phyloP scores from a whole-genome alignment of 2,329 filamentous ascomycete species.

The Neofusicoccum laricinum region DNA sequence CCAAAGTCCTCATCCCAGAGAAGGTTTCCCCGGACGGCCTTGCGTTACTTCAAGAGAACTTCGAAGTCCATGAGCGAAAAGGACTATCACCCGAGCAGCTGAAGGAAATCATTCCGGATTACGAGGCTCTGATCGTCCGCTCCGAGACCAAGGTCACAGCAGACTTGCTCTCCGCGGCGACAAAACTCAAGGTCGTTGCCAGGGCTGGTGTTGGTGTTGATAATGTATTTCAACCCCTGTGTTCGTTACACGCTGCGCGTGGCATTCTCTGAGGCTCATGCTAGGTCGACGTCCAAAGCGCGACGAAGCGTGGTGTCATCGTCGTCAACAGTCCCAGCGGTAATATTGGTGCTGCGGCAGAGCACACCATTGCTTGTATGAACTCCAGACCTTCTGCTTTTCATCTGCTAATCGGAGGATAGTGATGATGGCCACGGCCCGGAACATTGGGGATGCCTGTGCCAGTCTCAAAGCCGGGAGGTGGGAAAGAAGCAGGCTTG shows the following conservation, averaged over 20 bases:
- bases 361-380: conserved; percentile 65
- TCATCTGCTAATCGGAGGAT: conserved; percentile 25
- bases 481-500: conserved; percentile 72
- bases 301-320: conserved; percentile 70
- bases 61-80: conserved; percentile 67
- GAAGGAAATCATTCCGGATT: conserved; percentile 63
- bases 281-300: conserved; percentile 73
- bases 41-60: conserved; percentile 61
- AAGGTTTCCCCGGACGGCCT: conserved; percentile 79
- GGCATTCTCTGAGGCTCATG: conserved; percentile 51
- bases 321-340: conserved; percentile 78
- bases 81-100: conserved; percentile 63
- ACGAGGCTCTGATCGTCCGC: conserved; percentile 74
- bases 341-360: conserved; percentile 77
- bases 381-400: neutral
- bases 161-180: conserved; percentile 62
- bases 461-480: conserved; percentile 66
- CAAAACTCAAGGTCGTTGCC: conserved; percentile 72
- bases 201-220: conserved; percentile 67
- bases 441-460: conserved; percentile 70
- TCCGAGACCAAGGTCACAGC: conserved; percentile 80
- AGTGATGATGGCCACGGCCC: conserved; percentile 69
- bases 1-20: conserved; percentile 70
- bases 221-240: conserved; percentile 9
- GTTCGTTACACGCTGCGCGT: neutral